These are phyloP conservation scores for Pyrus betulifolia DNA, from an alignment of 306 rosid species.

Conservation along the genomic window DNA sequence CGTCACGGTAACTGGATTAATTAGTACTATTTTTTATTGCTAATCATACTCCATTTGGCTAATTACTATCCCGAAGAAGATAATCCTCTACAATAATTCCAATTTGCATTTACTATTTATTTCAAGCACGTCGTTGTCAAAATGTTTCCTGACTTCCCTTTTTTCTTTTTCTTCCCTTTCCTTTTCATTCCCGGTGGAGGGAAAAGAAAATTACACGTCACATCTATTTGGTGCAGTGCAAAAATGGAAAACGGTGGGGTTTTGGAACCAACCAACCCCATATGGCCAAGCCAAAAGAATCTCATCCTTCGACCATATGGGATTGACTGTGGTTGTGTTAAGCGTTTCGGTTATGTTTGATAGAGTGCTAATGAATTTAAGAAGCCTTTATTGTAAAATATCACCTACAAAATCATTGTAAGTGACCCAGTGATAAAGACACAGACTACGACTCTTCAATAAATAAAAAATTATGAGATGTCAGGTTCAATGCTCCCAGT, in stretches of 20 bases:
- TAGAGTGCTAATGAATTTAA: too few species aligned
- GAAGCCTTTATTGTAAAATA: too few species aligned
- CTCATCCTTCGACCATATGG: neutral
- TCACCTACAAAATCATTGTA: too few species aligned
- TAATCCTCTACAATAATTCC: neutral
- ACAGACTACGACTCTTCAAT: accelerated
- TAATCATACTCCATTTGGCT: neutral
- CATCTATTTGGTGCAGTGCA: neutral
- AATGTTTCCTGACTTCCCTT: neutral
- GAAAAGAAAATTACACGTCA: neutral
- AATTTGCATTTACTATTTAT: neutral
- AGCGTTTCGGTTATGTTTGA: too few species aligned
- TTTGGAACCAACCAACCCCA: neutral
- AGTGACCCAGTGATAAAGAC: accelerated
- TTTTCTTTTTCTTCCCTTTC: neutral
- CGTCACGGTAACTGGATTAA: neutral
- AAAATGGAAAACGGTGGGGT: neutral
- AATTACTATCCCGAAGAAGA: neutral
- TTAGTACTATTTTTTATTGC: neutral
- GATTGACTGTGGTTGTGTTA: too few species aligned
- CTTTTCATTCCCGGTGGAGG: neutral
- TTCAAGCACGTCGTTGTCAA: neutral
- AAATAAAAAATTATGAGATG: too few species aligned
- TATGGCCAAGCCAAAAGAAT: neutral
- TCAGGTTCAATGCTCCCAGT: accelerated